Evolutionary conservation across 1,284 basidiomycete species (phyloP), one percentile per base, ranked within the genome.

Genomic region (Xerocomus nothofagi): DNA sequence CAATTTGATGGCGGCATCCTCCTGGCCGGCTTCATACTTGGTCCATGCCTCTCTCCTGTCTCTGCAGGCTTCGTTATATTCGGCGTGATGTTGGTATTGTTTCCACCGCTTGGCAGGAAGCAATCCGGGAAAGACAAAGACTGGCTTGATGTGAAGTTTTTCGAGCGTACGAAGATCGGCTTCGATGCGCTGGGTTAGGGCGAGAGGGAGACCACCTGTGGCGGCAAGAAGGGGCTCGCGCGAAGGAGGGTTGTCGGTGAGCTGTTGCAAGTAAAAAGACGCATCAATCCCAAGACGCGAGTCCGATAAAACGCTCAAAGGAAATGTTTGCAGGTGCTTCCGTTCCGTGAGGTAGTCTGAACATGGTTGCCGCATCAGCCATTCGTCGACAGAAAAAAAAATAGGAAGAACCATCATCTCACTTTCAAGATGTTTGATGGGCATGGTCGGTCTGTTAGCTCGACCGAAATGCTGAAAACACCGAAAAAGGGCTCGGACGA

Each of bases 271-370:
- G 72, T 98, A 99, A 71, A 90, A 86, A 14, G 91, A 86, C 7
- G 94, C 92, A 78, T 99, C 97, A 67, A 99, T 98, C 41, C 96
- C 96, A 24, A 99, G 85, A 45, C 97, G 88, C 46, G 95, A 93
- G 69, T 97, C 93, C 40, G 90, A 82, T 47, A 99, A 80, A 6
- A 88, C 83, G 52, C 81, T 84, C 47, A 99, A 81, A 23, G 92
- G 85, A 46, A 89, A 84, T 40, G 86, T 87, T 71, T 92, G 86
- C 54, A 90, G 71, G 62, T 96, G 88, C 72, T 93, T 92, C 68
- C 91, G 86, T 74, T 96, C 93, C 27, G 79, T 71, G 59, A 98
- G 79, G 68, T 91, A 91, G 67, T 79, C 92, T 95, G 69, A 41
- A 47, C 29, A 41, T 3, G 11, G 18, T 21, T 24, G 1, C 15